Base-by-base conservation (phyloP, 1,284 basidiomycete genomes). In the Austroboletus novae-zelandiae region DNA sequence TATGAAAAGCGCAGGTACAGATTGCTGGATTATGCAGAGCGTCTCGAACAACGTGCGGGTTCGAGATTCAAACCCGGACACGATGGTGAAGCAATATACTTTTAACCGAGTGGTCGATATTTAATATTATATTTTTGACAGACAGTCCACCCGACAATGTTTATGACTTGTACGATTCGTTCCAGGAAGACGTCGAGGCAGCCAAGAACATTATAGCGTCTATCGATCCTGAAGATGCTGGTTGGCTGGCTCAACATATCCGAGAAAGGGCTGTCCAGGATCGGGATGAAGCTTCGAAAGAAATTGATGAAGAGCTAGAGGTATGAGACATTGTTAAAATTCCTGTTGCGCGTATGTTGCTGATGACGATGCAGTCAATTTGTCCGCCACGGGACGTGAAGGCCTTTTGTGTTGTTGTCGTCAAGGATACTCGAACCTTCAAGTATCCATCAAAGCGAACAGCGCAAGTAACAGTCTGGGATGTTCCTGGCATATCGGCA, bases 401-500 rank as follows among this genome's bases (percentile, higher is more conserved):
- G 40, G 83, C 78, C 51, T 97, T 98, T 69, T 78, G 93, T 20
- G 83, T 97, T 5, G 68, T 95, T 9, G 73, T 86, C 13, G 79
- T 90, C 18, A 73, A 80, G 54, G 96, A 98, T 64, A 84, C 86
- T 7, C 74, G 72, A 27, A 80, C 79, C 31, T 60, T 61, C 1
- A 74, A 74, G 52, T 71, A 74, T 53, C 77, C 78, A 14, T 71
- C 77, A 5, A 73, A 74, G 50, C 79, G 90, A 15, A 75, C 70
- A 1, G 92, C 82, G 1, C 87, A 91, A 63, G 60, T 97, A 43
- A 94, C 88, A 0, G 79, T 94, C 1, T 95, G 92, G 91, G 91
- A 96, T 61, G 84, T 83, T 1, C 70, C 83, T 5, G 73, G 71
- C 9, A 59, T 89, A 20, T 71, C 71, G 0, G 65, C 76, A 15